phyloP scores from a whole-genome alignment of 257 asterid genomes.

The Ophiorrhiza pumila region DNA sequence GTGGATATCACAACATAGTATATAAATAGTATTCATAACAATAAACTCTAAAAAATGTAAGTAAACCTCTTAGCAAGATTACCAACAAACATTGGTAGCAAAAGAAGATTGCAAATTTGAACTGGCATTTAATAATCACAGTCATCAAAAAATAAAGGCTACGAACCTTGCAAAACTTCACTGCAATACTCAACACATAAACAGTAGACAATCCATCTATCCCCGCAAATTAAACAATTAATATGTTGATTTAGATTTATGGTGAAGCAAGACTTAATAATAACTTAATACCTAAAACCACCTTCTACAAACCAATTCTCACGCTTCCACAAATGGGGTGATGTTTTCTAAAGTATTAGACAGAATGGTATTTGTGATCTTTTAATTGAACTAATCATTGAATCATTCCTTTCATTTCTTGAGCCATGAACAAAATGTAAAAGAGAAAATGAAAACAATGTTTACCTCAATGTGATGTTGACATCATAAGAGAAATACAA shows the following conservation, averaged over 20 bases:
- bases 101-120: background rate
- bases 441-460: background rate
- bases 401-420: background rate
- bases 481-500: constrained; percentile 89
- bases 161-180: background rate
- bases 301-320: background rate
- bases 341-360: background rate
- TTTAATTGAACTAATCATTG: background rate
- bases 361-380: background rate
- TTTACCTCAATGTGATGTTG: constrained; percentile 84
- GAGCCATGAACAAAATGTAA: background rate
- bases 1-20: background rate
- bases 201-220: background rate
- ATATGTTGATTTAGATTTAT: background rate
- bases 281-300: background rate
- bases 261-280: background rate
- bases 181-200: background rate
- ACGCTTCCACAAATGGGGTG: background rate
- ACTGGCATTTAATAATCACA: background rate
- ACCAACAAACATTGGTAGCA: background rate
- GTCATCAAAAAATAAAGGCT: background rate
- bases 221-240: constrained; percentile 9
- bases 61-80: background rate
- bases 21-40: background rate
- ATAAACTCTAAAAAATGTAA: background rate